Base-by-base conservation (phyloP, 208 protist genomes). In the Wallacemonas rigidus region DNA sequence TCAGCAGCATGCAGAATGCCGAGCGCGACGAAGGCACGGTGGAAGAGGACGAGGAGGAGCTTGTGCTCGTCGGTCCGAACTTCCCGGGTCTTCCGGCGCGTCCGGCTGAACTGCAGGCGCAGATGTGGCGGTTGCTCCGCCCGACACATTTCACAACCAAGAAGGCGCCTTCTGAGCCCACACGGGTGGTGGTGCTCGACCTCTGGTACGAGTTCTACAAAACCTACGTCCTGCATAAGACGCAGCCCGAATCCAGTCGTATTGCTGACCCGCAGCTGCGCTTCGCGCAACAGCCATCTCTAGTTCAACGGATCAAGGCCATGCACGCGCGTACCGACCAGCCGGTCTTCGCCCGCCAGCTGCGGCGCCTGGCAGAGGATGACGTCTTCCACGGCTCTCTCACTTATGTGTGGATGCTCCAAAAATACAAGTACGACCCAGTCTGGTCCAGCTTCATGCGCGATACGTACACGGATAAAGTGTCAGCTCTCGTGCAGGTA, bases 121-220 rank as follows among this genome's bases (percentile, higher is more conserved):
- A 78, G 15, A 39, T 93, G 40, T 91, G 81, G 79, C 55, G 61
- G 7, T 15, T 82, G 3, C 81, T 93, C 50, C 56, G 57, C 43
- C 82, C 87, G n/a, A 35, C 47, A 9, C 44, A 69, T 58, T 26
- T 75, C 38, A n/a, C 0, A 3, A 43, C 56, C 8, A 41, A 36
- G 35, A 43, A 6, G 2, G 3, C 64, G 7, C 15, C 73, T 0
- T 15, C 43, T 1, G 60, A 41, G 5, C 63, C 54, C 38, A 68
- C 26, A 44, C 12, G 1, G 8, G 75, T 90, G 35, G 84, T 79
- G 1, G 82, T 91, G 54, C 64, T 91, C 39, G 86, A 94, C 58
- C 62, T 91, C 15, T 94, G 89, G 89, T 89, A 79, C 78, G 80
- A 83, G 65, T 94, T 81, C 77, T 90, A 89, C 63, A 65, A 86